Conservation (phyloP, 768 basidiomycete genomes). For the Rhizopogon salebrosus region DNA sequence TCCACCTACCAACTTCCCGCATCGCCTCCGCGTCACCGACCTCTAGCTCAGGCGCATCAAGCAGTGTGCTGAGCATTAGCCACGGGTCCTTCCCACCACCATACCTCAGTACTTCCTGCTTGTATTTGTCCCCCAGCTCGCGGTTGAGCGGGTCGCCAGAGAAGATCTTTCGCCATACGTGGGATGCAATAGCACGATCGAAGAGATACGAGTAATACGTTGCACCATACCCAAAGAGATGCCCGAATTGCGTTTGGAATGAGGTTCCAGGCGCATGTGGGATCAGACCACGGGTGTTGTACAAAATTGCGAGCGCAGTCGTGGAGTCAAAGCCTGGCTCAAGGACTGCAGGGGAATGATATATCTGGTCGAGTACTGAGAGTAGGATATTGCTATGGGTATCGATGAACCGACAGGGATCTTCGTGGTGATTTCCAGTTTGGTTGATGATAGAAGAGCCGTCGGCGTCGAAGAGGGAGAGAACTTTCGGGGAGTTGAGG, state of each 20-base stretch:
- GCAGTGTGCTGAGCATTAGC: slow-evolving; percentile 77
- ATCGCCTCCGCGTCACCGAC: slow-evolving; percentile 78
- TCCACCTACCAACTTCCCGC: slow-evolving; percentile 88
- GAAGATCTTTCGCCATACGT: slow-evolving; percentile 84
- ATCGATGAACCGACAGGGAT: slow-evolving; percentile 80
- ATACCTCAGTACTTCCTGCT: slow-evolving; percentile 63
- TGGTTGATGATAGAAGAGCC: slow-evolving; percentile 40
- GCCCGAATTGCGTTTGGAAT: slow-evolving; percentile 94
- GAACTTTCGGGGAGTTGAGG: slow-evolving; percentile 75
- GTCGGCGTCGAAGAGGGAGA: slow-evolving; percentile 70
- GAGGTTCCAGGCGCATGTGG: slow-evolving; percentile 82
- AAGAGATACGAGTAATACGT: slow-evolving; percentile 98
- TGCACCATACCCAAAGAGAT: slow-evolving; percentile 93
- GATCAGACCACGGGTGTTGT: slow-evolving; percentile 69
- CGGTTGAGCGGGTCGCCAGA: slow-evolving; percentile 60
- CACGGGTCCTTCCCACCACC: slow-evolving; percentile 94
- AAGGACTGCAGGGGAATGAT: slow-evolving; percentile 69
- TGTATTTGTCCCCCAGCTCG: slow-evolving; percentile 77
- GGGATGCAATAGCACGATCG: slow-evolving; percentile 90
- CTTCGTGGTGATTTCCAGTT: slow-evolving; percentile 62
- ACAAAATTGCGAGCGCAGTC: slow-evolving; percentile 50
- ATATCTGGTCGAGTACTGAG: slow-evolving; percentile 82
- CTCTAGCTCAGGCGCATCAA: slow-evolving; percentile 60
- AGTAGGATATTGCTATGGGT: slow-evolving; percentile 89
- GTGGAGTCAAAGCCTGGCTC: slow-evolving; percentile 71